A percentile compares a stretch with the other conserved stretches of the same genome.
Conservation (phyloP, 2,329 filamentous ascomycete species). For the Trichoderma guizhouense region DNA sequence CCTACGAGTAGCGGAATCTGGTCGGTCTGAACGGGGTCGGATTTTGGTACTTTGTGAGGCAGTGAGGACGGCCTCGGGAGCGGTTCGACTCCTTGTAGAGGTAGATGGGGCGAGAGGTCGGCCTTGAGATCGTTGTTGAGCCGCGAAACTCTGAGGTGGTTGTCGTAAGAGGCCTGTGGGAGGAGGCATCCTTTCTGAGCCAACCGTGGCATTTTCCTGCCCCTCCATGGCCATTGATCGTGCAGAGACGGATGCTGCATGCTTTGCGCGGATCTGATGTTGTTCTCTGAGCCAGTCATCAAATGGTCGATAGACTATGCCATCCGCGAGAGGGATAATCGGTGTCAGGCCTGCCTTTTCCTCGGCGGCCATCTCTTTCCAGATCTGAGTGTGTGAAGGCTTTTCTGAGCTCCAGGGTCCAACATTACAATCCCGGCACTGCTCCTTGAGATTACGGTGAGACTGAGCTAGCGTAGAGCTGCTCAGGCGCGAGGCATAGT, state of each 20-base stretch:
- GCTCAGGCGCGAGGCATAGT: constrained; percentile 50
- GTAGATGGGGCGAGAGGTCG: constrained; percentile 36
- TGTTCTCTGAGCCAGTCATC: constrained; percentile 59
- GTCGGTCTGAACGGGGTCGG: constrained; percentile 28
- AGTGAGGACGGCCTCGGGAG: constrained; percentile 25
- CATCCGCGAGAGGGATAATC: constrained; percentile 57
- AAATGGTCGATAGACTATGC: constrained; percentile 62
- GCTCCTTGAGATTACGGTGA: constrained; percentile 51
- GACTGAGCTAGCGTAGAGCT: constrained; percentile 45
- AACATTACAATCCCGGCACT: constrained; percentile 58
- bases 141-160: constrained; percentile 63
- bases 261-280: constrained; percentile 35
- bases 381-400: constrained; percentile 53
- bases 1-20: background rate
- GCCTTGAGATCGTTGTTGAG: constrained; percentile 60
- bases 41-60: constrained; percentile 32
- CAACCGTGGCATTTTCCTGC: constrained; percentile 35
- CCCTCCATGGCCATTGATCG: constrained; percentile 25
- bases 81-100: constrained; percentile 27
- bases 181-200: constrained; percentile 29
- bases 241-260: constrained; percentile 31
- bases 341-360: constrained; percentile 64
- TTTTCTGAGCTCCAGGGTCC: constrained; percentile 51
- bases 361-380: constrained; percentile 66
- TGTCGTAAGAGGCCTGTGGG: constrained; percentile 47